Conservation (phyloP, 805 yeast species). For the Saccharomycopsis selenospora region DNA sequence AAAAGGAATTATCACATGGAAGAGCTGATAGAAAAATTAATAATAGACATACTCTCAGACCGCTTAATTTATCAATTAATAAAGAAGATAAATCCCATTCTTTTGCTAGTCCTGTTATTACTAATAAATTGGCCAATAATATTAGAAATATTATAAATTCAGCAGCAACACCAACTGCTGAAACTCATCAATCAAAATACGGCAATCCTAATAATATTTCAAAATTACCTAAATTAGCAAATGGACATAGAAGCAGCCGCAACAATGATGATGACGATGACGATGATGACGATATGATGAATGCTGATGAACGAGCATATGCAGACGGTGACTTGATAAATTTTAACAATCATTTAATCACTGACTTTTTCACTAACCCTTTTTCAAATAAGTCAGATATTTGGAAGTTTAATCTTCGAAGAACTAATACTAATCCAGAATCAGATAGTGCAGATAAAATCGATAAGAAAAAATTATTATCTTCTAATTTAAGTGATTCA, state of each 20-base stretch:
- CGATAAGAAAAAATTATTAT: neutral
- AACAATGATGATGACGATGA: conserved; percentile 6
- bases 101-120: conserved; percentile 5
- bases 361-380: neutral
- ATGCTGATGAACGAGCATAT: conserved; percentile 2
- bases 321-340: conserved; percentile 16
- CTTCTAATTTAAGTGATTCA: neutral
- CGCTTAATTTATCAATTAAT: no score
- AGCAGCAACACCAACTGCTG: conserved; percentile 15
- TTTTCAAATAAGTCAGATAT: neutral
- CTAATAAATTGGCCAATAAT: conserved; percentile 13
- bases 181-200: conserved; percentile 12
- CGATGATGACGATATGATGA: conserved; percentile 5
- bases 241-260: neutral
- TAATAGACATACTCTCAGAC: no score
- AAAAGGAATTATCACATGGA: no score
- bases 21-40: no score
- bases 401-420: conserved; percentile 1
- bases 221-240: neutral
- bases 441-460: neutral
- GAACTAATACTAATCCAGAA: neutral
- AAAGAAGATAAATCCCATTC: no score
- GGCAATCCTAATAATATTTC: neutral
- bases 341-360: conserved; percentile 2
- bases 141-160: conserved; percentile 17